Evolutionary conservation across 2,329 filamentous ascomycete genomes (phyloP), one percentile per base, ranked within the genome.

Genomic region (Aspergillus pseudotamarii): DNA sequence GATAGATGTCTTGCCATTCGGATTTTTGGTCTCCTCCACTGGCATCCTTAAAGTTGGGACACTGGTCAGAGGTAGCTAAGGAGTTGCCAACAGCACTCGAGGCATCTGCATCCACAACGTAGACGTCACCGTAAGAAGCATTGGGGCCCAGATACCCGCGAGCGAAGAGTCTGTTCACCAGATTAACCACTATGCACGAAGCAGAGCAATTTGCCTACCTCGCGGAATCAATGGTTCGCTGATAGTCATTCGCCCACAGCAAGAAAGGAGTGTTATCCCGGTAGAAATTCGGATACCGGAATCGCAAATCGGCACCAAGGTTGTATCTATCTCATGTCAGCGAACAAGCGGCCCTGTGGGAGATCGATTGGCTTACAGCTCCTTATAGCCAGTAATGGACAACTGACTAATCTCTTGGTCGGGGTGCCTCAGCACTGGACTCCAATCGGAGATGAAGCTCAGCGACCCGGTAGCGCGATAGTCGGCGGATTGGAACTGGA

Each of bases 161-260:
- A 1, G 87, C 79, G 66, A 90, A 91, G 53, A 68, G 87, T 81
- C 58, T 85, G 79, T 1, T 87, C 4, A n/a, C 87, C 2, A 87
- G 88, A 71, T 90, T 85, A 12, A 89, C 78, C 0, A 6, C 36
- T 30, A 14, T 23, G 6, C 11, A 38, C 11, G 36, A 6, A 28
- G 11, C 36, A 56, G n/a, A 36, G 53, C 14, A 26, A 3, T 38
- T 16, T 59, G 4, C 64, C 64, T 56, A 72, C 65, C 58, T 72
- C 63, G 66, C 66, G 26, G 64, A 66, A 51, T 68, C 66, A 32
- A 75, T 70, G 3, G 72, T 71, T 6, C 86, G 83, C 6, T 85
- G 84, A 73, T 90, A 90, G 68, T 88, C 85, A 72, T 91, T 91
- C 21, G 87, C 83, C 86, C 87, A 91, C 8, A 88, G 83, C 10